These are phyloP conservation scores for Xerocomus cyaneibrunnescens DNA, from an alignment of 1,284 basidiomycete species.

Conservation along the genomic window DNA sequence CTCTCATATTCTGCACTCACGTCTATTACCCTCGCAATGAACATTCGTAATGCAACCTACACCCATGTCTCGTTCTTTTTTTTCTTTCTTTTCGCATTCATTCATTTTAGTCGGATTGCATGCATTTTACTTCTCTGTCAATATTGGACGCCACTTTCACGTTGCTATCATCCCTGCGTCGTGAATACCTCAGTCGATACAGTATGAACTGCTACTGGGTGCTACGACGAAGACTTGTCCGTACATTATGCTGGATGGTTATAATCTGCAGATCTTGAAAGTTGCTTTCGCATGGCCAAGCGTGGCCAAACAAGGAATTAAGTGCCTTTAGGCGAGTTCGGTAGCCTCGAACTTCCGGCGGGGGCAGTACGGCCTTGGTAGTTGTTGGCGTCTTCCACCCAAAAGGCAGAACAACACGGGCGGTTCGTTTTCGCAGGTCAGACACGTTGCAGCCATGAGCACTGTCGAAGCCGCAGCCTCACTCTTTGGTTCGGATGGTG, in stretches of 20 bases:
- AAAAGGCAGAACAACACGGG: conserved; percentile 20
- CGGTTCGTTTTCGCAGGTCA: conserved; percentile 9
- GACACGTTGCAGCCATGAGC: conserved; percentile 50
- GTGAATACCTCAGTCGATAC: conserved; percentile 9
- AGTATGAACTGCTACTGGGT: background rate
- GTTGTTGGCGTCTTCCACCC: conserved; percentile 2
- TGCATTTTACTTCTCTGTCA: conserved; percentile 30
- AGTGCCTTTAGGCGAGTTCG: conserved; percentile 1
- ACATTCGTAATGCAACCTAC: conserved; percentile 40
- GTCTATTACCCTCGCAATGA: conserved; percentile 35
- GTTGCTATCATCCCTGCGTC: conserved; percentile 14
- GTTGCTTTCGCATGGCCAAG: conserved; percentile 12
- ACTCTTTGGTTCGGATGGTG: conserved; percentile 63
- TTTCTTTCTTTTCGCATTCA: conserved; percentile 14
- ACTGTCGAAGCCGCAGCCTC: conserved; percentile 73
- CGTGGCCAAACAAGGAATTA: conserved; percentile 30
- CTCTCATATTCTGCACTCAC: conserved; percentile 34
- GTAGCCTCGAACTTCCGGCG: conserved; percentile 2
- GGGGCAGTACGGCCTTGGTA: background rate
- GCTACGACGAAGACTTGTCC: background rate
- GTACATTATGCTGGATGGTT: background rate
- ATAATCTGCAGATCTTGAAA: background rate
- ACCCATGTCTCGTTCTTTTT: conserved; percentile 21
- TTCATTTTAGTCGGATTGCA: conserved; percentile 28
- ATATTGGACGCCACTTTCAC: conserved; percentile 28